Conservation (phyloP, 2,329 filamentous ascomycete species). For the Thielaviopsis ethacetica region DNA sequence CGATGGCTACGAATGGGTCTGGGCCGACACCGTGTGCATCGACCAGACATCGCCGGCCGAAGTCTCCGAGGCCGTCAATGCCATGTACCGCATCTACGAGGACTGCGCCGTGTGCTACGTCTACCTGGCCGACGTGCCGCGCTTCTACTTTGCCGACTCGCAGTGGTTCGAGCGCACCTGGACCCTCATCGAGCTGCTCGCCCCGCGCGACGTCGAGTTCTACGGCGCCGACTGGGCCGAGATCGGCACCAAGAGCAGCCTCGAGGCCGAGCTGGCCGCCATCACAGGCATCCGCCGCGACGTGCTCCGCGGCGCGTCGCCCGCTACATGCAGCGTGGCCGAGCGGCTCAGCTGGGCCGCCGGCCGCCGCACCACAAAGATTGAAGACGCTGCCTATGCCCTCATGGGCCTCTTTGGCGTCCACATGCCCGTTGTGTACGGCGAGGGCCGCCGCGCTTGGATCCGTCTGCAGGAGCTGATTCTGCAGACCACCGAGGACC, state of each 20-base stretch:
- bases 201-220: slow-evolving; percentile 17
- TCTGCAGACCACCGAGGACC: slow-evolving; percentile 19
- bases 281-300: slow-evolving; percentile 15
- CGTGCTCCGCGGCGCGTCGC: slow-evolving; percentile 11
- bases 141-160: slow-evolving; percentile 13
- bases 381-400: slow-evolving; percentile 19
- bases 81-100: slow-evolving; percentile 17
- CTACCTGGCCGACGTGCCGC: slow-evolving; percentile 15
- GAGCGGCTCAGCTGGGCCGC: slow-evolving; percentile 18
- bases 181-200: slow-evolving; percentile 20
- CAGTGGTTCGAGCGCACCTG: slow-evolving; percentile 17
- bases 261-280: slow-evolving; percentile 11
- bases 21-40: slow-evolving; percentile 19
- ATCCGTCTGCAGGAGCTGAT: slow-evolving; percentile 21
- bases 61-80: slow-evolving; percentile 18
- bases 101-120: slow-evolving; percentile 16
- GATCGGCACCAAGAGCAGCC: slow-evolving; percentile 16
- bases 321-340: slow-evolving; percentile 10
- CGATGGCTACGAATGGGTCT: slow-evolving; percentile 16
- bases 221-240: slow-evolving; percentile 17
- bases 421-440: slow-evolving; percentile 19
- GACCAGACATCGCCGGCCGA: slow-evolving; percentile 17
- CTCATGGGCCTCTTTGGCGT: slow-evolving; percentile 18
- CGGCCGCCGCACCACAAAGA: slow-evolving; percentile 15
- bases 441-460: slow-evolving; percentile 19